Evolutionary conservation across 2,329 filamentous ascomycete species (phyloP), one percentile per base, ranked within the genome.

Genomic region (Trichophyton schoenleinii): DNA sequence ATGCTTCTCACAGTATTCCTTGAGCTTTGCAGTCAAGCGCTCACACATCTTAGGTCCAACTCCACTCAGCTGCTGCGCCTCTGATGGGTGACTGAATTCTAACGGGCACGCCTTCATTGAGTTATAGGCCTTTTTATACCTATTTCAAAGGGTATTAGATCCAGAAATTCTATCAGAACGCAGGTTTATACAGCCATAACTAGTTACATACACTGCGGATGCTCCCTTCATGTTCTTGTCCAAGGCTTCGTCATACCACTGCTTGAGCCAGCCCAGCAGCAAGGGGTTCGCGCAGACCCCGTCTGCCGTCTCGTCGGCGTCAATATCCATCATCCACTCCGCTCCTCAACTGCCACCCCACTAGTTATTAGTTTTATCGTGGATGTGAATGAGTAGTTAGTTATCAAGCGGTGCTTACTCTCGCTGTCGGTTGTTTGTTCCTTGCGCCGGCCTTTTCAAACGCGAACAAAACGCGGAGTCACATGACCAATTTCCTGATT

Each of bases 31-130:
- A 1, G 87, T 86, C 53, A 94, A 79, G 6, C 86, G 81, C 60
- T 85, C 80, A 68, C 85, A 89, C 15, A 91, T 75, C 66, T 86
- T 89, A 0, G 83, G 81, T 0, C 89, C 89, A 62, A 91, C 84
- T 0, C 87, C 87, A 63, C 84, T 84, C n/a, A 94, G 79, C 66
- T 86, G 82, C 67, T 85, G 81, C 1, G 88, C 82, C 74, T 91
- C 82, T 4, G 85, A 84, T 1, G 89, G 88, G 70, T 94, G 89
- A 18, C 81, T 76, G 66, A 90, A 88, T 1, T 75, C 74, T 44
- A 89, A 76, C 0, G 89, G 88, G 65, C 88, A 91, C 11, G 83
- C 83, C 72, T 86, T 88, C 71, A 94, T 82, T 1, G 88, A 87
- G 62, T 89, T 81, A 68, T 89, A 89, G 0, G 89, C 89, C 67